Evolutionary conservation across 83 land plant species (phyloP), one percentile per base, ranked within the genome.

Genomic region (Diphasiastrum complanatum): DNA sequence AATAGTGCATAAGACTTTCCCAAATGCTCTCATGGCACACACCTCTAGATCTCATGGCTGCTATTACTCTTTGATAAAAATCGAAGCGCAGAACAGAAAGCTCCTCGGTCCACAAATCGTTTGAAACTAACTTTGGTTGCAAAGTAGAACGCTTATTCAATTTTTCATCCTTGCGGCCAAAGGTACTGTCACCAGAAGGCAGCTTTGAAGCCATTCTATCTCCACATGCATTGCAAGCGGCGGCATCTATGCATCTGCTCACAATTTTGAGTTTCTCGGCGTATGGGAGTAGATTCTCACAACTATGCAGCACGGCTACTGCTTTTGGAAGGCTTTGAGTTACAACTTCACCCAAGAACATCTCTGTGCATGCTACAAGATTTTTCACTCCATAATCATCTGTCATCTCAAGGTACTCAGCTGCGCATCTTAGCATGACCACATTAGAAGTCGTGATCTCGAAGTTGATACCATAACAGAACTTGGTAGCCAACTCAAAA

Each of bases 91-190:
- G 72, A 12, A 71, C 78, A 30, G 78, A 75, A 31, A 84, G 64
- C 29, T 84, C 85, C 54, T 78, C 85, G 16, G 88, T 82, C 85
- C 87, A 84, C n/a, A n/a, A n/a, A n/a, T n/a, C n/a, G n/a, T n/a
- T n/a, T n/a, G n/a, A n/a, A n/a, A n/a, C 84, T 81, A 62, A 78
- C 79, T 32, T 69, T 72, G 51, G 75, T 29, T 14, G 63, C 35
- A 2, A 67, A 49, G 63, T 64, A 71, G 1, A 65, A n/a, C n/a
- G n/a, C n/a, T n/a, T n/a, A 48, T 32, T 48, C 45, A 50, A 5
- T 5, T 24, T 1, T 1, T 28, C 26, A n/a, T 52, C 8, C 4
- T 4, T 23, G 20, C 27, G 66, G n/a, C 60, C 22, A 36, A 27
- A 51, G 38, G 60, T 6, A 68, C 66, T 22, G 65, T 32, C 23